Conservation (phyloP, 116 monocot genomes). For the Phalaenopsis hybrid region DNA sequence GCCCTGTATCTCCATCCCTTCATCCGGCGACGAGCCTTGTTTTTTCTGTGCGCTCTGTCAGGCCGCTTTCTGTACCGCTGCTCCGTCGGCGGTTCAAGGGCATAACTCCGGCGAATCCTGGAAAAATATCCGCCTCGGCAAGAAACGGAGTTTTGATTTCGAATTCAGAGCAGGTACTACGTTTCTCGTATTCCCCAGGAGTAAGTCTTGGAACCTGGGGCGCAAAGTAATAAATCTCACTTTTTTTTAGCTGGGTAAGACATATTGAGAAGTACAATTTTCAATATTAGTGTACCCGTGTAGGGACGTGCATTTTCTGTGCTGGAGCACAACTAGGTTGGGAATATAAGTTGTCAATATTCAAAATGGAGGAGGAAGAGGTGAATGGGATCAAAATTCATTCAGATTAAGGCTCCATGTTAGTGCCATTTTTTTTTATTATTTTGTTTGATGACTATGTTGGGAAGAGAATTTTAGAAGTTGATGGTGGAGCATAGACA, state of each 20-base stretch:
- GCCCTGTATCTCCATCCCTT: not conserved
- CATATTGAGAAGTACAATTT: not conserved
- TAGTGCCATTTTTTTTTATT: not conserved
- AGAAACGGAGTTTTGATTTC: constrained; percentile 10
- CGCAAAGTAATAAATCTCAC: not conserved
- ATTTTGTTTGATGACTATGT: not conserved
- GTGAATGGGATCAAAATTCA: not conserved
- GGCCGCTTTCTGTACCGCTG: not conserved
- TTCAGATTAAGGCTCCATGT: not conserved
- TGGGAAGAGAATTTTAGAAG: too few relatives aligned
- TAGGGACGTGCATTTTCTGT: not conserved
- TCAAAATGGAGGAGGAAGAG: not conserved
- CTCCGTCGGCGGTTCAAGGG: constrained; percentile 1
- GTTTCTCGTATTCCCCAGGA: not conserved
- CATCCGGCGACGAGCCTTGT: not conserved
- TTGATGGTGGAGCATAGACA: too few relatives aligned
- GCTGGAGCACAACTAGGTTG: not conserved
- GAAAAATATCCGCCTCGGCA: not conserved
- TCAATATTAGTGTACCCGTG: not conserved
- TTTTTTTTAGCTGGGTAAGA: not conserved
- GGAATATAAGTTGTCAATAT: not conserved
- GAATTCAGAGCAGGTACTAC: constrained; percentile 6
- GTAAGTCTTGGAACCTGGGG: not conserved
- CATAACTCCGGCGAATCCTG: not conserved
- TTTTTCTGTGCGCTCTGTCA: not conserved